A percentile compares a stretch with the other conserved stretches of the same genome.
Evolutionary conservation across 371 early-diverging fungal genomes (phyloP).

Genomic region (Lichtheimia ramosa): DNA sequence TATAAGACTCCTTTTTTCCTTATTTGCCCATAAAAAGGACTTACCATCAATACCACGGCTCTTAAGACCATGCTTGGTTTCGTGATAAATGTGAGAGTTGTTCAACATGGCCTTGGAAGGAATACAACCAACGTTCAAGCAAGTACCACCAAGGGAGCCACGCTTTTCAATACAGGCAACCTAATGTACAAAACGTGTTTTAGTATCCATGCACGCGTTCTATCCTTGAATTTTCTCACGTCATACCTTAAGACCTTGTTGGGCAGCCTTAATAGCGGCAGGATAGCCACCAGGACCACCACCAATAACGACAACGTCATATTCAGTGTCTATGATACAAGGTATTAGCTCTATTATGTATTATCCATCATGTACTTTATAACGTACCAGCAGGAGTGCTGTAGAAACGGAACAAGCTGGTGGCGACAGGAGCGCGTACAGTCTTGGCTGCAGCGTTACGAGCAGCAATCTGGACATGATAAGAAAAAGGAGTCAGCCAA

Average conservation of each 20-base stretch:
- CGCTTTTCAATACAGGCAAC: slow-evolving; percentile 97
- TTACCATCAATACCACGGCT: slow-evolving; percentile 91
- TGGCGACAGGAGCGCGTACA: slow-evolving; percentile 57
- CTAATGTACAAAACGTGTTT: slow-evolving; percentile 45
- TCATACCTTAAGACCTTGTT: slow-evolving; percentile 92
- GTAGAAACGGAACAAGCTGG: slow-evolving; percentile 60
- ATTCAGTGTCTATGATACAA: slow-evolving; percentile 50
- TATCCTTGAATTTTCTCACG: neutral
- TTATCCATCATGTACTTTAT: neutral
- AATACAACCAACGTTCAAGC: slow-evolving; percentile 98
- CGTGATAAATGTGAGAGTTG: slow-evolving; percentile 97
- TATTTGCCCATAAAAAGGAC: neutral
- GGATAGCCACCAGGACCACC: slow-evolving; percentile 99
- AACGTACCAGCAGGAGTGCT: slow-evolving; percentile 56
- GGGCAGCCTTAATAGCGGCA: slow-evolving; percentile 98
- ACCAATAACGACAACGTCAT: slow-evolving; percentile 88
- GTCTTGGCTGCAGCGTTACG: slow-evolving; percentile 54
- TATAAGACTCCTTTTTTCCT: neutral
- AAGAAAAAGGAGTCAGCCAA: neutral
- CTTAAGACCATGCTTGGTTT: slow-evolving; percentile 88
- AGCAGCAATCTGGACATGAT: slow-evolving; percentile 50
- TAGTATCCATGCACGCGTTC: too few species aligned
- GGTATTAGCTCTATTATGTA: neutral
- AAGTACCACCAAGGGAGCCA: slow-evolving; percentile 96
- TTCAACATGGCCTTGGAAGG: slow-evolving; percentile 98